These are phyloP conservation scores for Avena atlantica DNA, from an alignment of 176 grass and related monocot genomes.

Conservation along the genomic window DNA sequence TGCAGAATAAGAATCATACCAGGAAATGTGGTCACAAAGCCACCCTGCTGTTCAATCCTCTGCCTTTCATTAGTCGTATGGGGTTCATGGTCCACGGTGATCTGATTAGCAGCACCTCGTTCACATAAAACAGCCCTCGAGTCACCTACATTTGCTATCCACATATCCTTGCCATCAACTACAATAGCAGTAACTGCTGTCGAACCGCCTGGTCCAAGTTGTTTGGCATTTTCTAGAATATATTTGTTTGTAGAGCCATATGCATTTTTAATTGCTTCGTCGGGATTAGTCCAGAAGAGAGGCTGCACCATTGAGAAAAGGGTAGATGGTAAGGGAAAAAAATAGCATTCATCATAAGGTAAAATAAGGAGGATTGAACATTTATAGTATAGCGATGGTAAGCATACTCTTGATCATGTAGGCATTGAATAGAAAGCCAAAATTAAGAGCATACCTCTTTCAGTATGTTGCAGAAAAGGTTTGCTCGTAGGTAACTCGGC, in stretches of 20 bases:
- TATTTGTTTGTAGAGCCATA: slow-evolving; percentile 89
- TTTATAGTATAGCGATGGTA: slow-evolving; percentile 1
- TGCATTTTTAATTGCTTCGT: slow-evolving; percentile 79
- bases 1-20: slow-evolving; percentile 59
- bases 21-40: slow-evolving; percentile 96
- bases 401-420: not conserved
- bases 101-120: slow-evolving; percentile 86
- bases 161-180: slow-evolving; percentile 97
- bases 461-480: slow-evolving; percentile 90
- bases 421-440: slow-evolving; percentile 14
- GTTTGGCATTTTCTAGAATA: slow-evolving; percentile 84
- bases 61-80: slow-evolving; percentile 65
- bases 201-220: slow-evolving; percentile 91
- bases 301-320: slow-evolving; percentile 55
- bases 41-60: slow-evolving; percentile 94
- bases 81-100: slow-evolving; percentile 96
- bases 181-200: slow-evolving; percentile 97
- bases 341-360: slow-evolving; percentile 7
- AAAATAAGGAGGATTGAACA: not conserved
- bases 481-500: slow-evolving; percentile 84
- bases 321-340: slow-evolving; percentile 4
- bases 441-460: slow-evolving; percentile 60
- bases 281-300: slow-evolving; percentile 69
- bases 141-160: slow-evolving; percentile 97
- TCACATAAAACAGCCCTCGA: slow-evolving; percentile 91